A percentile compares a stretch with the other conserved stretches of the same genome.
Evolutionary conservation across 306 rosid genomes (phyloP).

Genomic region (Quillaja saponaria): DNA sequence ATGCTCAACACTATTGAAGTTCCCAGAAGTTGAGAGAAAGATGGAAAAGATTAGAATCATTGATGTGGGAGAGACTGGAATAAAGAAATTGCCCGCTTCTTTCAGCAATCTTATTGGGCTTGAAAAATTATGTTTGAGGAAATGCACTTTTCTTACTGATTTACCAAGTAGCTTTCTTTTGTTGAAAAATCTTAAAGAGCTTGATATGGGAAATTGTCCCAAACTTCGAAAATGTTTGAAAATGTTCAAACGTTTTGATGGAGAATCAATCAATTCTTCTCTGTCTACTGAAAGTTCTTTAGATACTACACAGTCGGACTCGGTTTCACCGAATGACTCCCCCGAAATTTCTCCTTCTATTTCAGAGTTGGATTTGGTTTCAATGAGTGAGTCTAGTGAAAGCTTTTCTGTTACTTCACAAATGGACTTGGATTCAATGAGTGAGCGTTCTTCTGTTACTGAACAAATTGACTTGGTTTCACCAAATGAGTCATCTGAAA

Average conservation of each 20-base stretch:
- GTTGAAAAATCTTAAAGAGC: neutral
- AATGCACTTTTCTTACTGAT: neutral
- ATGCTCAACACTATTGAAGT: neutral
- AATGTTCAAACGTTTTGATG: neutral
- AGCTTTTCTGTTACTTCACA: no score
- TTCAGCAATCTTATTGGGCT: conserved; percentile 8
- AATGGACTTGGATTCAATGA: no score
- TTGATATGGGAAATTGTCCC: neutral
- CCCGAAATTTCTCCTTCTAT: no score
- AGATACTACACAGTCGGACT: no score
- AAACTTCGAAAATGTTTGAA: neutral
- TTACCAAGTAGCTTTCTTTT: neutral
- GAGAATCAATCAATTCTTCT: no score
- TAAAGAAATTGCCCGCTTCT: conserved; percentile 14
- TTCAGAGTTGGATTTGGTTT: no score
- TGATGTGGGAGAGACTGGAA: neutral
- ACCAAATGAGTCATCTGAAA: no score
- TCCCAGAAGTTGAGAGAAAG: conserved; percentile 21
- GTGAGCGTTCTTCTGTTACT: no score
- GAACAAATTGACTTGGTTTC: no score
- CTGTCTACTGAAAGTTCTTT: no score
- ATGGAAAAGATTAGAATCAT: conserved; percentile 4
- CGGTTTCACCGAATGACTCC: no score
- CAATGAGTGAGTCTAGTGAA: no score
- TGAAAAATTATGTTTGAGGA: neutral